Evolutionary conservation across 1,139 yeast genomes (phyloP), one percentile per base, ranked within the genome.

Genomic region (Hemisphaericaspora lyxosophila): DNA sequence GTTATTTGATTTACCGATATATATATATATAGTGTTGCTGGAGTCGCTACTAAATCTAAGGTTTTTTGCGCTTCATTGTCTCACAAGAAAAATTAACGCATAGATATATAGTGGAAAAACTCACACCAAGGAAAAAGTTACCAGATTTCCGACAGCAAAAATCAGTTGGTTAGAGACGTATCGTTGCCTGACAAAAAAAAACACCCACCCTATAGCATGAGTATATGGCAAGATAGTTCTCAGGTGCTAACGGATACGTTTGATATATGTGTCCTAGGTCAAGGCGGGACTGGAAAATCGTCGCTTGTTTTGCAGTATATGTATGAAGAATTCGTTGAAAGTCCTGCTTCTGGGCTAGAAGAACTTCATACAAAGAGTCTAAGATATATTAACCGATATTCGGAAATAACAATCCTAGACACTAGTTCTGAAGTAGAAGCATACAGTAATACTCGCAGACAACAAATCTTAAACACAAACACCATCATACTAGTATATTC

Each of bases 261-360:
- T 39, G 73, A 67, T 36, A 57, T 66, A 7, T 61, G 67, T 42
- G 61, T 65, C 13, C 43, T 65, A 15, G 73, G 73, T 2, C 47
- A 53, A 12, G 51, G 46, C n/a, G 43, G 44, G 7, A 41, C 52
- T 4, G 73, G 73, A 2, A 67, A 66, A 43, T 51, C 69, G 3
- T 48, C 64, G 11, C 45, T 67, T 7, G 50, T 65, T 2, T 43
- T 56, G 11, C 49, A 48, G 13, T 67, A 54, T 33, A 44, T 62
- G 9, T 58, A 63, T 38, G 45, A 49, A 15, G 44, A 45, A 19
- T 57, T 47, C 38, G 49, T 60, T 9, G 56, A 48, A 1, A 41
- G 44, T 7, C 36, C 48, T 5, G 67, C 63, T 14, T 43, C 55
- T 7, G 43, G 49, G 12, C 48, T 50, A 3, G 70, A 63, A 40